Evolutionary conservation across 306 rosid genomes (phyloP).

Genomic region (Dalbergia cultrata): DNA sequence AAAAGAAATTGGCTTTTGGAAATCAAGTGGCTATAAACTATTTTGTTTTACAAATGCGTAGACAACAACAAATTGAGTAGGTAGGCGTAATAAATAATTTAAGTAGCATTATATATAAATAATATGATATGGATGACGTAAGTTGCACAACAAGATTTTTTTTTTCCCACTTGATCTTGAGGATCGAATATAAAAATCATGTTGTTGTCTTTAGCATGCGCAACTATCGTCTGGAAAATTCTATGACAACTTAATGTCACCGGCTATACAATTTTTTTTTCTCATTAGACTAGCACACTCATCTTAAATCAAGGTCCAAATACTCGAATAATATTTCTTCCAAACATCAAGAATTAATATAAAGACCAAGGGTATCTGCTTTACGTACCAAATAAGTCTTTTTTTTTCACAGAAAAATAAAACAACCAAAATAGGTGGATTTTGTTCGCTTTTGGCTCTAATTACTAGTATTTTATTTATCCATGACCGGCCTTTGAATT

Average conservation of each 20-base stretch:
- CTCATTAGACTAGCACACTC: conserved; percentile 28
- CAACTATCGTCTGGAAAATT: conserved; percentile 20
- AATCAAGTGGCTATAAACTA: conserved; percentile 8
- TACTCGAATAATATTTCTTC: conserved; percentile 8
- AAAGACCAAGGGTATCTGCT: conserved; percentile 39
- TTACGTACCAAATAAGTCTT: conserved; percentile 42
- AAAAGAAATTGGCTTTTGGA: not conserved
- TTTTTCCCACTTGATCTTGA: too few species aligned
- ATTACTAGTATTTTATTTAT: not conserved
- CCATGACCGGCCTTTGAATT: not conserved
- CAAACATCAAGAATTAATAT: conserved; percentile 6
- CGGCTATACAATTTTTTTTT: conserved; percentile 31
- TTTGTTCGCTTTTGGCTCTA: too few species aligned
- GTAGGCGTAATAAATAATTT: conserved; percentile 15
- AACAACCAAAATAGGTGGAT: too few species aligned
- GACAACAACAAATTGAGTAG: conserved; percentile 26
- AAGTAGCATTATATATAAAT: not conserved
- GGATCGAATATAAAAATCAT: too few species aligned
- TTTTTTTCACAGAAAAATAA: not conserved
- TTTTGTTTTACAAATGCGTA: conserved; percentile 24
- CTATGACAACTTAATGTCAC: conserved; percentile 42
- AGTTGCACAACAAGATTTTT: not conserved
- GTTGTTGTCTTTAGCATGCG: conserved; percentile 41
- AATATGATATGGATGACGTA: not conserved
- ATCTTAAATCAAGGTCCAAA: conserved; percentile 57